Evolutionary conservation across 2,329 filamentous ascomycete genomes (phyloP), one percentile per base, ranked within the genome.

Genomic region (Fusarium robinianum): DNA sequence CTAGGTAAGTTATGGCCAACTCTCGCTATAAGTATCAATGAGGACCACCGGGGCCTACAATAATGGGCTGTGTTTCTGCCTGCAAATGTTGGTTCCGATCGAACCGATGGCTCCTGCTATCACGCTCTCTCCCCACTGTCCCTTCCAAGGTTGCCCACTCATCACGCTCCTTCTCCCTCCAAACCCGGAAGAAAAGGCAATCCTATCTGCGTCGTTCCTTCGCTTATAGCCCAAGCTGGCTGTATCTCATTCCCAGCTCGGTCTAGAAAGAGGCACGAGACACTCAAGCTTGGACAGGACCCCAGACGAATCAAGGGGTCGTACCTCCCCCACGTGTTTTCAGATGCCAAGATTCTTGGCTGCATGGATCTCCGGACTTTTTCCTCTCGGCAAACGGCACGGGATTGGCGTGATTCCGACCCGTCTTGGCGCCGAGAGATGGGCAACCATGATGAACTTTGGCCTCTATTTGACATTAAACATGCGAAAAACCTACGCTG

Each of bases 301-400:
- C 8, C 15, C n/a, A n/a, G 27, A 27, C 58, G 46, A 61, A 61
- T 61, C 42, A 49, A 41, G 6, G 19, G 14, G 9, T 19, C 27
- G 21, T 25, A 19, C 22, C n/a, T 16, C 23, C 35, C 46, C 51
- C 57, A 60, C 58, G 58, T 61, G 57, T 46, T 35, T 29, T 16
- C 21, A 21, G 24, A 25, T 44, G 50, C 47, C 46, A 43, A 55
- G 55, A 45, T 41, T 36, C 51, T 59, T 61, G 58, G 58, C 51
- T 36, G 30, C 30, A n/a, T 14, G 17, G 19, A 14, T 29, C 36
- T 34, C 39, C 32, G 11, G 18, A 30, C 24, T 29, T 36, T 12
- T 5, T 17, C 41, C 43, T 47, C 30, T 44, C 54, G 54, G 51
- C 41, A 49, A 33, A 47, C 53, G 53, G 53, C 52, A 55, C 50